A percentile compares a stretch with the other conserved stretches of the same genome.
phyloP scores from a whole-genome alignment of 306 rosid species.

The Vicia villosa region DNA sequence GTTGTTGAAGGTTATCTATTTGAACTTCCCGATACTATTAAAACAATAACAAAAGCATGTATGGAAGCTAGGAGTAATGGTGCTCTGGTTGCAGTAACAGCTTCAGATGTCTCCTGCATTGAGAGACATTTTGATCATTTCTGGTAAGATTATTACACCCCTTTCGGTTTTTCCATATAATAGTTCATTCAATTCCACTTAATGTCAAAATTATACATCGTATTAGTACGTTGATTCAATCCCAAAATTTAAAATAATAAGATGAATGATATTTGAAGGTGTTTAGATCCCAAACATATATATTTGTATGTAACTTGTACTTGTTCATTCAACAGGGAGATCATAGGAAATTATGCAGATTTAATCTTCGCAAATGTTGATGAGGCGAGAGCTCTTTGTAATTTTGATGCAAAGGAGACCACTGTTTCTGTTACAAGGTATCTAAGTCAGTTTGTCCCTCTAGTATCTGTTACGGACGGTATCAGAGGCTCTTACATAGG shows the following conservation, averaged over 20 bases:
- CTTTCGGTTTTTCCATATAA: not conserved
- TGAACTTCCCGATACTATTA: conserved; percentile 86
- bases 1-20: conserved; percentile 93
- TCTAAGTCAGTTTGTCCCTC: conserved; percentile 87
- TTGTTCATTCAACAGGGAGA: conserved; percentile 66
- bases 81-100: conserved; percentile 88
- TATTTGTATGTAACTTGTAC: conserved; percentile 13
- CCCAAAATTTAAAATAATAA: not conserved
- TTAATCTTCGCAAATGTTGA: conserved; percentile 81
- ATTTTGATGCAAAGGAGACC: conserved; percentile 64
- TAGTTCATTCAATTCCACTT: not conserved
- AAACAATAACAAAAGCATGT: conserved; percentile 69
- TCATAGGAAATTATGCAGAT: conserved; percentile 71
- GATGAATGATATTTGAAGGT: not conserved
- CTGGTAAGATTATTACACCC: conserved; percentile 54
- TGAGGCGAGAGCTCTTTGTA: conserved; percentile 82
- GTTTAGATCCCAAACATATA: not conserved
- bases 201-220: conserved; percentile 1
- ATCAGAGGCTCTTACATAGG: conserved; percentile 82
- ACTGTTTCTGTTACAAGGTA: conserved; percentile 65
- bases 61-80: conserved; percentile 74
- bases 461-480: conserved; percentile 88
- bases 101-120: conserved; percentile 91
- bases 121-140: conserved; percentile 85
- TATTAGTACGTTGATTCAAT: not conserved